phyloP scores from a whole-genome alignment of 73 alveolate species.

The Symbiodinium natans region DNA sequence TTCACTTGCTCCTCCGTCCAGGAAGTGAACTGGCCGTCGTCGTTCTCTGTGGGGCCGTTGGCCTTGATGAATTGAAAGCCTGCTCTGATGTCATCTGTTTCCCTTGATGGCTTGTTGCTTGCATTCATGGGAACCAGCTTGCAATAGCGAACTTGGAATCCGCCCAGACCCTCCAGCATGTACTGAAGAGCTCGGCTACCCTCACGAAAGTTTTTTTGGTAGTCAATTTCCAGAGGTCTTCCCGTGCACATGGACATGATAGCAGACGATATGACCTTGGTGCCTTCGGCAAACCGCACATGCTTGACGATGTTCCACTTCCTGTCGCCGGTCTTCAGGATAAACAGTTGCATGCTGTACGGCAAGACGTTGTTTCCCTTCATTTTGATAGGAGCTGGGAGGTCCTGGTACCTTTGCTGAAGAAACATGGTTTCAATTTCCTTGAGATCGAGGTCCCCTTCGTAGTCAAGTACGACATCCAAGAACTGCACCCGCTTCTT shows the following conservation, averaged over 20 bases:
- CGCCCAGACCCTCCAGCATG: neutral
- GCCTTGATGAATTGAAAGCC: neutral
- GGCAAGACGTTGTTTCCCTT: neutral
- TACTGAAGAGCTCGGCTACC: neutral
- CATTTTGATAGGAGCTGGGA: neutral
- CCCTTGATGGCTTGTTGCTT: neutral
- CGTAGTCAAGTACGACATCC: neutral
- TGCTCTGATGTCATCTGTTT: neutral
- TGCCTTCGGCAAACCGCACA: neutral
- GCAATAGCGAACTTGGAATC: neutral
- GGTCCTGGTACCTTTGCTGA: neutral
- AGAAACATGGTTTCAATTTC: neutral
- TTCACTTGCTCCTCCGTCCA: conserved; percentile 13
- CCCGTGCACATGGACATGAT: neutral
- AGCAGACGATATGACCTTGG: neutral
- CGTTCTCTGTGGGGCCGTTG: neutral
- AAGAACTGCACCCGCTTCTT: neutral
- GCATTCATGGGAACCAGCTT: neutral
- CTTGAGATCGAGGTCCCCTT: neutral
- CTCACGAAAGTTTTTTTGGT: neutral
- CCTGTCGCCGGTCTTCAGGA: neutral
- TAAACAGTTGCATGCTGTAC: neutral
- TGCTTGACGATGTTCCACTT: neutral
- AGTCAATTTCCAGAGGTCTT: neutral
- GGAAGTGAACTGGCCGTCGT: neutral